Evolutionary conservation across 148 eudicot genomes (phyloP), one percentile per base, ranked within the genome.

Genomic region (Talinum fruticosum): DNA sequence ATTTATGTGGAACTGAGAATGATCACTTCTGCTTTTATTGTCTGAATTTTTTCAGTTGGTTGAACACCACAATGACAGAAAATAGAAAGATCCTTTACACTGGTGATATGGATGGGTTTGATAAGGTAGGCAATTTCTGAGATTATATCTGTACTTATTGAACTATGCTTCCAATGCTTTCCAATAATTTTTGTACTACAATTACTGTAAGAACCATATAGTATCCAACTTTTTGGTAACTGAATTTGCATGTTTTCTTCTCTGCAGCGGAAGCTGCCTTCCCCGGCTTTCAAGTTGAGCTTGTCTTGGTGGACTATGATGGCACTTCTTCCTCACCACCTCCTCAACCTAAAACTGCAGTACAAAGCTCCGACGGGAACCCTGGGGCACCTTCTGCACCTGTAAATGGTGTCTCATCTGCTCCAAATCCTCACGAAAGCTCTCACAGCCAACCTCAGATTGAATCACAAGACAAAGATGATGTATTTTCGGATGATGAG

Each of bases 201-300:
- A 0, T 6, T 6, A 2, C 38, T 2, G 38, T 36, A 36, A 36
- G 38, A 36, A 36, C 38, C 38, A 36, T 3, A 7, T 41, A 6
- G 10, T 41, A 61, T 61, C 66, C 33, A 8, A 10, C 71, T 57
- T 66, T 66, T 66, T 66, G 24, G 13, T 37, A 34, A 7, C 51
- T 69, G 36, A 64, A 65, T 68, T 7, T 26, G 29, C n/a, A 2
- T 51, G 66, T 69, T 84, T 5, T 24, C 64, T 49, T 35, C 57
- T 16, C 69, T 66, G 73, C 93, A 96, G 99, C 84, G 99, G 80
- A 96, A 93, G 83, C 87, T 96, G 69, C 97, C 98, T 66, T 96
- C 99, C 97, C 99, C 10, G 99, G 99, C 66, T 96, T 96, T 78
- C 98, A 93, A 82, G 91, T 96, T 57, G 99, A 96, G 86, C 87